Evolutionary conservation across 1,284 basidiomycete species (phyloP), one percentile per base, ranked within the genome.

Genomic region (Lentinus polychrous): DNA sequence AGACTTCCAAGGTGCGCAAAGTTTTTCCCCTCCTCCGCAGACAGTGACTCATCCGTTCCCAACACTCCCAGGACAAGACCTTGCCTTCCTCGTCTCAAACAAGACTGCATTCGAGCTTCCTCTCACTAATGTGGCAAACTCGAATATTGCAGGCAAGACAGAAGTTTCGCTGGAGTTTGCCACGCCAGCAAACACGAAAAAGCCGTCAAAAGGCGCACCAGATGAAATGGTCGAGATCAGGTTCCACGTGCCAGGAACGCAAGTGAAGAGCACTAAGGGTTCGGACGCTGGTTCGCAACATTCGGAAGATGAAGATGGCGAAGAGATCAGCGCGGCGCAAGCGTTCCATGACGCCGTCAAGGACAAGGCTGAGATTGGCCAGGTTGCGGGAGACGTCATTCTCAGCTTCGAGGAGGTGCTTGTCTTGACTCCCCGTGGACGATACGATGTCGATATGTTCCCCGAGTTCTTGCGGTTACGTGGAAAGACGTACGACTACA

Each of bases 401-500:
- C 79, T 98, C 60, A 91, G 92, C 61, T 97, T 99, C 62, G 91
- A 94, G 61, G 96, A 99, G 57, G 88, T 98, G 14, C 81, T 96
- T n/a, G 91, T 99, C 4, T 78, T 95, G 46, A 99, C 96, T 0
- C 96, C 96, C 18, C 81, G 94, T 75, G 95, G 95, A 49, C 86
- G 94, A 51, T 98, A 95, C 68, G 94, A 98, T 59, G 86, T 99
- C 66, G 96, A 99, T 69, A 94, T 99, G 85, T 98, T 93, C 75
- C 83, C 85, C 36, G 89, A 92, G 42, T 98, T 95, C 69, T 68
- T 99, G 60, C 86, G 96, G 37, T 72, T 99, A 27, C 86, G 94
- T 36, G 96, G 96, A 52, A 98, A 98, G 72, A 97, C 93, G 2
- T 99, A 99, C 70, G 96, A 99, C 69, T 99, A 99, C 78, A 96